Percentiles rank a stretch among this genome's conserved stretches.
These are phyloP conservation scores for Scutellaria minor DNA, from an alignment of 257 asterid genomes.

Conservation along the genomic window DNA sequence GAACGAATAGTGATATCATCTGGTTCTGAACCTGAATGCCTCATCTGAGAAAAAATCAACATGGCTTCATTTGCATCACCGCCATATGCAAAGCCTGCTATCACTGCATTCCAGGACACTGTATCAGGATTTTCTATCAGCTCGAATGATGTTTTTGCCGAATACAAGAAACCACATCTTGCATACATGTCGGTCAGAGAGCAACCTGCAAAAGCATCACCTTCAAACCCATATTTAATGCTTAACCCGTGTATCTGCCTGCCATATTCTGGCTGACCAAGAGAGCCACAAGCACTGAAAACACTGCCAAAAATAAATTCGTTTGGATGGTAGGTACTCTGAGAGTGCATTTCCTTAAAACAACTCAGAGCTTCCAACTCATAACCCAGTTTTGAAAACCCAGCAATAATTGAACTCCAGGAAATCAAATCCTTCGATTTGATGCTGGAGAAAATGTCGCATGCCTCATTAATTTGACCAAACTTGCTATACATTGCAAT, in stretches of 20 bases:
- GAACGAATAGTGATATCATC: conserved; percentile 70
- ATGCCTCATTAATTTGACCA: conserved; percentile 49
- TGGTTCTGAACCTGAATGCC: conserved; percentile 50
- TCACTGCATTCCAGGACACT: conserved; percentile 75
- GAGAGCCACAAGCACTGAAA: conserved; percentile 67
- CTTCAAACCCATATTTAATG: conserved; percentile 56
- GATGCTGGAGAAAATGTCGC: conserved; percentile 50
- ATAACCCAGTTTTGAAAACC: conserved; percentile 69
- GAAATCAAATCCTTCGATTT: conserved; percentile 66
- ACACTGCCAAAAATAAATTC: conserved; percentile 72
- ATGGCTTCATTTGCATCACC: conserved; percentile 63
- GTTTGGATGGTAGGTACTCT: conserved; percentile 51
- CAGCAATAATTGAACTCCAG: conserved; percentile 86
- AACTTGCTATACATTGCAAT: conserved; percentile 71
- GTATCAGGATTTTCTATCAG: conserved; percentile 64
- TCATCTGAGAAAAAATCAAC: conserved; percentile 61
- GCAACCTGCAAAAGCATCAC: conserved; percentile 65
- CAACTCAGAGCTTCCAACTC: conserved; percentile 58
- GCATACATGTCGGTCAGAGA: conserved; percentile 83
- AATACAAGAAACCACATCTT: conserved; percentile 60
- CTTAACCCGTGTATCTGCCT: conserved; percentile 67
- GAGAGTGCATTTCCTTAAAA: conserved; percentile 66
- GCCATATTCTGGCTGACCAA: conserved; percentile 57
- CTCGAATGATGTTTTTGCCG: conserved; percentile 60
- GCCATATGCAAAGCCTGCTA: conserved; percentile 62